phyloP scores from a whole-genome alignment of 805 yeast species.

The Lipomyces orientalis region DNA sequence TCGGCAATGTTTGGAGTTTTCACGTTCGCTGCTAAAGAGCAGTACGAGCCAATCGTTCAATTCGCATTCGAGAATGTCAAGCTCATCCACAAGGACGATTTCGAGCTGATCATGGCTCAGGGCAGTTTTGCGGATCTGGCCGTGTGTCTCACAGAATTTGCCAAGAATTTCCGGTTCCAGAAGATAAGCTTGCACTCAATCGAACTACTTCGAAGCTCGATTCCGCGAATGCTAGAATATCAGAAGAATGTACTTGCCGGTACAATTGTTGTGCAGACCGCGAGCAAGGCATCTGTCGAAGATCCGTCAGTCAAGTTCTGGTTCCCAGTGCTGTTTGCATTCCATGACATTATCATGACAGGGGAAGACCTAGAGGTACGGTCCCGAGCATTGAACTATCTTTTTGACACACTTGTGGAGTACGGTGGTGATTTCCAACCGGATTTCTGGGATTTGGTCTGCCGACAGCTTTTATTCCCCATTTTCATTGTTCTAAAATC shows the following conservation, averaged over 20 bases:
- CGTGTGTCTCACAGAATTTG: constrained; percentile 76
- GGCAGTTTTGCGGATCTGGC: constrained; percentile 72
- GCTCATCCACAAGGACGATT: constrained; percentile 64
- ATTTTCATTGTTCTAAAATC: constrained; percentile 80
- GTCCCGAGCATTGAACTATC: constrained; percentile 78
- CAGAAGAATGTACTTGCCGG: constrained; percentile 33
- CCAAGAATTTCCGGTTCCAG: constrained; percentile 84
- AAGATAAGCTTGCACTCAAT: constrained; percentile 80
- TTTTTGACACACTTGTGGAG: constrained; percentile 80
- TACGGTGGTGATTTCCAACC: constrained; percentile 78
- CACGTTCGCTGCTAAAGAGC: constrained; percentile 70
- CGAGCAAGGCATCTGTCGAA: constrained; percentile 38
- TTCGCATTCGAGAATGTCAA: constrained; percentile 69
- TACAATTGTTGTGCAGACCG: constrained; percentile 16
- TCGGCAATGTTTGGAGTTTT: constrained; percentile 81
- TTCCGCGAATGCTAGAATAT: constrained; percentile 59
- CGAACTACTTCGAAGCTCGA: constrained; percentile 68
- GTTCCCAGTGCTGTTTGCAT: constrained; percentile 86
- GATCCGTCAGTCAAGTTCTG: constrained; percentile 56
- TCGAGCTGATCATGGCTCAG: constrained; percentile 67
- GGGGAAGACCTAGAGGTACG: constrained; percentile 95
- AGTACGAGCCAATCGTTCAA: constrained; percentile 60
- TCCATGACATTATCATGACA: constrained; percentile 87
- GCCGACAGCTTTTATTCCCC: constrained; percentile 82
- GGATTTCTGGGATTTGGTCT: constrained; percentile 81